phyloP scores from a whole-genome alignment of 2,329 filamentous ascomycete genomes.

The Blumeria graminis region DNA sequence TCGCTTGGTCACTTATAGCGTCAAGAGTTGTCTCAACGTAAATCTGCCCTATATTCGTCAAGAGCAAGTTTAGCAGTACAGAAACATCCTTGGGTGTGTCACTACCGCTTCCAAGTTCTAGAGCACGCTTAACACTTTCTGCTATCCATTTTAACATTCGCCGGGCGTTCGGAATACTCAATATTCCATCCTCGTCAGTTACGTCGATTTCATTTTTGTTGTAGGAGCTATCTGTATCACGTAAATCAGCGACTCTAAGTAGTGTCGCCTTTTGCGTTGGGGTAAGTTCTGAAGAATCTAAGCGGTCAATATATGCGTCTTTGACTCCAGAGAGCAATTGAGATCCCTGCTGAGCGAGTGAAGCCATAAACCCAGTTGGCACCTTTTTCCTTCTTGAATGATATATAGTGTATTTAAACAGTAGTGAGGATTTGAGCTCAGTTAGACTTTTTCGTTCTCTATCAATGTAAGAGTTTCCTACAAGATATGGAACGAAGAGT shows the following conservation, averaged over 20 bases:
- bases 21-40: conserved; percentile 44
- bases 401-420: conserved; percentile 95
- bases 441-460: conserved; percentile 46
- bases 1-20: conserved; percentile 48
- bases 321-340: conserved; percentile 72
- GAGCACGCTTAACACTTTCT: conserved; percentile 71
- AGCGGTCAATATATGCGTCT: conserved; percentile 70
- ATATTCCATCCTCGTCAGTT: conserved; percentile 63
- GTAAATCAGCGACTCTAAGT: conserved; percentile 63
- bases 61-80: conserved; percentile 56
- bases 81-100: conserved; percentile 91
- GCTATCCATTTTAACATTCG: conserved; percentile 95
- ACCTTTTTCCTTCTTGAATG: conserved; percentile 73
- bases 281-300: conserved; percentile 75
- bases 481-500: conserved; percentile 46
- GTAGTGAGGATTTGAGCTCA: conserved; percentile 66
- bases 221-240: conserved; percentile 45
- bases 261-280: conserved; percentile 77
- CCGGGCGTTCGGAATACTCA: conserved; percentile 75
- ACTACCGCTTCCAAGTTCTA: conserved; percentile 67
- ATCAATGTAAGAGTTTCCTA: conserved; percentile 46
- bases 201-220: conserved; percentile 76
- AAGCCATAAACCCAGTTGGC: conserved; percentile 77
- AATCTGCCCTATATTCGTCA: conserved; percentile 72
- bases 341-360: conserved; percentile 69